Percentiles rank a stretch among this genome's conserved stretches.
Conservation (phyloP, 768 basidiomycete genomes). For the Hygrophorus pudorinus region DNA sequence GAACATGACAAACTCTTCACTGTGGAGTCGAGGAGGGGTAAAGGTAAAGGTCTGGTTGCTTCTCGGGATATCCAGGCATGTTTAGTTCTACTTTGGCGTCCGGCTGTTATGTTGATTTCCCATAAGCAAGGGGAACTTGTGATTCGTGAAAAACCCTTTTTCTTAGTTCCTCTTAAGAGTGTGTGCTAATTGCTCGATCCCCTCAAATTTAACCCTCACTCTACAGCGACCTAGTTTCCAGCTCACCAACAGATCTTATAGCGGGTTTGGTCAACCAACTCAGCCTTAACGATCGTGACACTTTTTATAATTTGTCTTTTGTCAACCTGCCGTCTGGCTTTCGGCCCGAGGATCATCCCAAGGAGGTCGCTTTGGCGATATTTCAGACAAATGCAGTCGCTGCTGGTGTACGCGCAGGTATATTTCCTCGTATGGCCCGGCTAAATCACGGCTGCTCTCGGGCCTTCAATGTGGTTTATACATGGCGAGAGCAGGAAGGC, state of each 20-base stretch:
- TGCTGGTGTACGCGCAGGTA: slow-evolving; percentile 41
- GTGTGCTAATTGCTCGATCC: slow-evolving; percentile 14
- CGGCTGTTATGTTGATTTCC: neutral
- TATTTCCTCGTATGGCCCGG: slow-evolving; percentile 62
- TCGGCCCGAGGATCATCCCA: slow-evolving; percentile 25
- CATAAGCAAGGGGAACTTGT: slow-evolving; percentile 49
- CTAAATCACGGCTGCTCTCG: slow-evolving; percentile 61
- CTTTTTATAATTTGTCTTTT: slow-evolving; percentile 48
- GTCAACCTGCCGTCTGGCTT: slow-evolving; percentile 37
- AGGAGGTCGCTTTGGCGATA: slow-evolving; percentile 49
- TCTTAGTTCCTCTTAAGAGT: slow-evolving; percentile 43
- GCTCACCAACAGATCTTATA: slow-evolving; percentile 38
- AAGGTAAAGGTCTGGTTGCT: neutral
- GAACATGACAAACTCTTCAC: too few species aligned
- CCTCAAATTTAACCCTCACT: neutral
- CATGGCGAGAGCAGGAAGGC: slow-evolving; percentile 41
- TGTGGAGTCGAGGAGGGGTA: too few species aligned
- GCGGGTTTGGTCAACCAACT: slow-evolving; percentile 24
- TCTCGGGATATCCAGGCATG: neutral
- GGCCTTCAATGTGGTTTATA: slow-evolving; percentile 60
- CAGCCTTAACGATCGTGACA: slow-evolving; percentile 21
- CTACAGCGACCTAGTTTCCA: slow-evolving; percentile 22
- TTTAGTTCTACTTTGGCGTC: neutral
- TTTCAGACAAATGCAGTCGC: slow-evolving; percentile 60
- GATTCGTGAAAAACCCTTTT: slow-evolving; percentile 43